Conservation (phyloP, 139 green algal species). For the Pycnococcus provasolii region DNA sequence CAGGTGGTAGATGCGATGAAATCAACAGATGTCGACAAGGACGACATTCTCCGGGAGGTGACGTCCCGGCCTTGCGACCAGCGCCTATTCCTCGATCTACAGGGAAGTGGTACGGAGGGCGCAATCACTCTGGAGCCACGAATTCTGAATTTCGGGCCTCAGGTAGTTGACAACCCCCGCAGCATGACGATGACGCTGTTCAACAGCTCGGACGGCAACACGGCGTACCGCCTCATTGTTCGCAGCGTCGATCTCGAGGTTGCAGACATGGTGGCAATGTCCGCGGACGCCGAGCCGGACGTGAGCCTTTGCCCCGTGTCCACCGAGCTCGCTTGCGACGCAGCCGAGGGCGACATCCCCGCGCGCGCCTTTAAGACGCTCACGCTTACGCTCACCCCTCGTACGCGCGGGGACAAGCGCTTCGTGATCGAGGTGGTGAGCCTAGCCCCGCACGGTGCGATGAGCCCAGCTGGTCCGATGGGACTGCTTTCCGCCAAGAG, state of each 20-base stretch:
- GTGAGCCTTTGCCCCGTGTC: not conserved
- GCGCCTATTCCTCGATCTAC: slow-evolving; percentile 33
- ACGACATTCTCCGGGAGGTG: not conserved
- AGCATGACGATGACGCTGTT: slow-evolving; percentile 35
- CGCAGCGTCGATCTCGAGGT: not conserved
- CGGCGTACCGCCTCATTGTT: slow-evolving; percentile 39
- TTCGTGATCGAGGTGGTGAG: slow-evolving; percentile 2
- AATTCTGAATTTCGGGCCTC: slow-evolving; percentile 35
- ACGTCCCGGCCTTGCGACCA: not conserved
- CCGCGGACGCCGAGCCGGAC: not conserved
- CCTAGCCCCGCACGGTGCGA: not conserved
- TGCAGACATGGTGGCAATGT: slow-evolving; percentile 31
- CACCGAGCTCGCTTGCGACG: not conserved
- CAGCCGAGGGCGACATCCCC: slow-evolving; percentile 1
- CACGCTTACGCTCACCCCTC: not conserved
- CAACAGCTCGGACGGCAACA: slow-evolving; percentile 51
- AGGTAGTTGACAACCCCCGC: slow-evolving; percentile 40
- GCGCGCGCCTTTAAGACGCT: slow-evolving; percentile 15
- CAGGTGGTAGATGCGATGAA: not conserved
- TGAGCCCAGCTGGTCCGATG: not conserved
- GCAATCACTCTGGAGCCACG: slow-evolving; percentile 46
- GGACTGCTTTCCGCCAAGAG: too few relatives aligned
- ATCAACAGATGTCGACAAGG: not conserved
- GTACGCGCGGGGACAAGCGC: not conserved
- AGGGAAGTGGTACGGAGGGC: slow-evolving; percentile 43